Base-by-base conservation (phyloP, 2,329 filamentous ascomycete species). In the Macroventuria anomochaeta region DNA sequence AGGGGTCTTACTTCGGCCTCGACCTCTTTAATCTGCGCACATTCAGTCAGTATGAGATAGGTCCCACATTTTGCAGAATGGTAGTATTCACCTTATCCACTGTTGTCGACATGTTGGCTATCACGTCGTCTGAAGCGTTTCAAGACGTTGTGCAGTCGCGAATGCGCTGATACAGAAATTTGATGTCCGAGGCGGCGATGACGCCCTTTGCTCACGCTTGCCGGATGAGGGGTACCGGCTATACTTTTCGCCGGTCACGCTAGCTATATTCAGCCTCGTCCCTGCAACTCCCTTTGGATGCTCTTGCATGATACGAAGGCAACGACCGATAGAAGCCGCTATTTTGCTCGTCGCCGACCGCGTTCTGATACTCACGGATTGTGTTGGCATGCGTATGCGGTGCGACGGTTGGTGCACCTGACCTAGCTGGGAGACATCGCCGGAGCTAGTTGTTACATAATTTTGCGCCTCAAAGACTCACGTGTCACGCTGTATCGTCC, bases 1-100 rank as follows among this genome's bases (percentile, higher is more conserved):
- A 17, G 38, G 58, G 85, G 20, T 76, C 70, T 65, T 84, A 93
- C 90, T 85, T 97, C 93, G 81, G 88, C 80, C 89, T 97, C 93
- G 78, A 97, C 90, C 71, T 93, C 90, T 79, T 96, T 96, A 84
- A 97, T 97, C 90, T 95, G 71, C 74, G 67, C 59, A 53, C 36
- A 59, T 21, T 8, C 25, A 25, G 41, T 55, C 25, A 55, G 46
- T 39, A 47, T 13, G 23, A 7, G 13, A 21, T 8, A 5, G 1
- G 23, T 3, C 25, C 8, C 3, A 17, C 13, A n/a, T 40, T n/a
- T 17, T 8, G 11, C 5, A 23, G 31, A 13, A 12, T 12, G 1
- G 13, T 34, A 37, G 40, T 31, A 70, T 83, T 65, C 74, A 90
- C 91, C 89, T 97, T 97, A 71, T 97, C 93, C 75, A 97, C 92